A percentile compares a stretch with the other conserved stretches of the same genome.
Evolutionary conservation across 805 yeast species (phyloP).

Genomic region (Nakazawaea ernobii): DNA sequence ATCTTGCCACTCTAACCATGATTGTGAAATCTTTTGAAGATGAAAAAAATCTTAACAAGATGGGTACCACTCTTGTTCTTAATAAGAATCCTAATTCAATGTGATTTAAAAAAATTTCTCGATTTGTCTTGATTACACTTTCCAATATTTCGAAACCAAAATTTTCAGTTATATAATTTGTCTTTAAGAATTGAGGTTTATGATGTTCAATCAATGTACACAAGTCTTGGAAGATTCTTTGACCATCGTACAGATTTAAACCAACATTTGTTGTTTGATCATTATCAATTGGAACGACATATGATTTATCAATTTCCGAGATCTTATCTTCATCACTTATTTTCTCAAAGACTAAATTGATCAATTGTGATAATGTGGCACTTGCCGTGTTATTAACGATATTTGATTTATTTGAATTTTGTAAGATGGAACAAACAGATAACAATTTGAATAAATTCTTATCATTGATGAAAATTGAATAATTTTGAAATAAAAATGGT

Average conservation of each 20-base stretch:
- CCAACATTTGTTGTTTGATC: conserved; percentile 37
- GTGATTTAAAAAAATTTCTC: conserved; percentile 46
- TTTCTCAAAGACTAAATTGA: conserved; percentile 73
- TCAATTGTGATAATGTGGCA: conserved; percentile 86
- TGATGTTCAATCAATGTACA: conserved; percentile 61
- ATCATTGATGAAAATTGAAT: conserved; percentile 50
- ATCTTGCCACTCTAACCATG: conserved; percentile 69
- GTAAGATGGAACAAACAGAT: conserved; percentile 66
- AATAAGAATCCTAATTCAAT: conserved; percentile 62
- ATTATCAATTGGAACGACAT: conserved; percentile 39
- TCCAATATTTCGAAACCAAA: conserved; percentile 82
- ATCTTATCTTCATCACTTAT: conserved; percentile 35
- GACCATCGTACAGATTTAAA: conserved; percentile 62
- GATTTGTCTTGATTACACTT: conserved; percentile 64
- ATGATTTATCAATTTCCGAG: conserved; percentile 16
- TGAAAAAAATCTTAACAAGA: conserved; percentile 62
- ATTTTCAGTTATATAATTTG: conserved; percentile 49
- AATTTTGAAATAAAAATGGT: conserved; percentile 67
- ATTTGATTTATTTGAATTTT: conserved; percentile 59
- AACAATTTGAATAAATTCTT: conserved; percentile 52
- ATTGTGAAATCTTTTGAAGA: conserved; percentile 56
- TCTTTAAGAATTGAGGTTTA: conserved; percentile 47
- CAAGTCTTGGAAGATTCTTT: conserved; percentile 63
- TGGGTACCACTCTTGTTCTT: conserved; percentile 67
- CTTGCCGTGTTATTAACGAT: conserved; percentile 87